phyloP scores from a whole-genome alignment of 225 moss, liverwort and hornwort genomes.

The Polytrichum formosum region DNA sequence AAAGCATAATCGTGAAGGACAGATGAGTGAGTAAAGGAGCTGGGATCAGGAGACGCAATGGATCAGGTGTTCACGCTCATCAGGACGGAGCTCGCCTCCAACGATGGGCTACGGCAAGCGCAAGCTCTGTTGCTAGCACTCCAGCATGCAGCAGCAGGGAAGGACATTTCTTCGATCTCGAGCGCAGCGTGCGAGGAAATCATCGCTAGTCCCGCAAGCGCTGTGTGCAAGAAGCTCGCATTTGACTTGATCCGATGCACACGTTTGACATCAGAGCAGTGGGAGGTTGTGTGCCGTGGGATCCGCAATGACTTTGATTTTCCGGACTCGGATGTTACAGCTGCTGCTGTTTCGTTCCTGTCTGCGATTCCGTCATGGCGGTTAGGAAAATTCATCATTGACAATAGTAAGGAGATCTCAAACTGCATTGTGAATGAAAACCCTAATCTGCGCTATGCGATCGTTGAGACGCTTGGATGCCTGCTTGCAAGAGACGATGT shows the following conservation, averaged over 20 bases:
- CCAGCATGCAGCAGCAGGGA: conserved; percentile 81
- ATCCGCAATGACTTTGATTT: conserved; percentile 92
- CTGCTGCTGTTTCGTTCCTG: conserved; percentile 88
- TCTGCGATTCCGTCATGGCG: conserved; percentile 95
- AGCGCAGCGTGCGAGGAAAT: conserved; percentile 92
- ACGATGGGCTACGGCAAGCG: conserved; percentile 90
- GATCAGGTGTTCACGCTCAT: conserved; percentile 80
- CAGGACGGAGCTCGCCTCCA: conserved; percentile 78
- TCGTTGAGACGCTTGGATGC: conserved; percentile 88
- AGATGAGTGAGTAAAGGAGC: conserved; percentile 14
- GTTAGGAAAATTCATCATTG: conserved; percentile 75
- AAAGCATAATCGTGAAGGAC: not conserved
- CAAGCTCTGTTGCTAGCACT: conserved; percentile 80
- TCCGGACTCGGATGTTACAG: conserved; percentile 88
- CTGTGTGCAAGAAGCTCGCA: conserved; percentile 96
- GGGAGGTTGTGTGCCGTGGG: conserved; percentile 95
- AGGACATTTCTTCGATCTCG: conserved; percentile 85
- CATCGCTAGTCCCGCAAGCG: conserved; percentile 95
- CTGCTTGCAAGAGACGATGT: conserved; percentile 89
- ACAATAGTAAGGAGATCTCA: conserved; percentile 80
- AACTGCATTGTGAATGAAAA: conserved; percentile 75
- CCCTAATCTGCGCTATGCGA: conserved; percentile 83
- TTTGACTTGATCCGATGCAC: conserved; percentile 85
- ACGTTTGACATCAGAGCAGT: conserved; percentile 82
- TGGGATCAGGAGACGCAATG: conserved; percentile 33